These are phyloP conservation scores for Withania somnifera DNA, from an alignment of 305 asterid species.

Conservation along the genomic window DNA sequence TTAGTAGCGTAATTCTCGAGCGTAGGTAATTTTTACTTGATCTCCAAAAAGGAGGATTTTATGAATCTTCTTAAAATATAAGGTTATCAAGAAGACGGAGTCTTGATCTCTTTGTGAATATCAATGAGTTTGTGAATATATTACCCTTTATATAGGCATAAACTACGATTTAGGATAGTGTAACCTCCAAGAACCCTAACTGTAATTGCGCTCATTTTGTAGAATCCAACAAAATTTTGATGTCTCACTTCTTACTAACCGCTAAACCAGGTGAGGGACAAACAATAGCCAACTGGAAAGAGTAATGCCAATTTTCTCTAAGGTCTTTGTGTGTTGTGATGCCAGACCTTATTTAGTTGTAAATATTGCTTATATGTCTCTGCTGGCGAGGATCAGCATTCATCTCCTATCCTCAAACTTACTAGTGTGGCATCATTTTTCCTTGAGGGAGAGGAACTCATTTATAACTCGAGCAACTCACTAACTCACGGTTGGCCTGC, in stretches of 20 bases:
- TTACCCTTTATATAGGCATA: no score
- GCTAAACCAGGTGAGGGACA: not conserved
- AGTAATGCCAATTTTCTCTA: not conserved
- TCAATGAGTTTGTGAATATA: no score
- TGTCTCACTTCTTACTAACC: not conserved
- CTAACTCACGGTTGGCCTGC: not conserved
- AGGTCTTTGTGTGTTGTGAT: not conserved
- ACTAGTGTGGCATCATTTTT: not conserved
- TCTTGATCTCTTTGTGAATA: no score
- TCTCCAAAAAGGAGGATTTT: no score
- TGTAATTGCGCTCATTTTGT: no score
- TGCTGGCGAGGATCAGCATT: not conserved
- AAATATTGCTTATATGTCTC: not conserved
- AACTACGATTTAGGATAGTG: no score
- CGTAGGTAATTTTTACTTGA: no score
- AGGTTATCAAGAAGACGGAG: no score
- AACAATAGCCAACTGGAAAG: not conserved
- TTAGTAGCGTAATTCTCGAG: no score
- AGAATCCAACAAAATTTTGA: no score
- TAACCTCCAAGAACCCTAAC: no score
- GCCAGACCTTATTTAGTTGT: not conserved
- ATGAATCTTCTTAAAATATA: no score
- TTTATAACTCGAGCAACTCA: not conserved
- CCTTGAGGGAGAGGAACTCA: not conserved
- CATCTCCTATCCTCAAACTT: not conserved